Evolutionary conservation across 805 yeast genomes (phyloP).

Genomic region (Starmerella riodocensis): DNA sequence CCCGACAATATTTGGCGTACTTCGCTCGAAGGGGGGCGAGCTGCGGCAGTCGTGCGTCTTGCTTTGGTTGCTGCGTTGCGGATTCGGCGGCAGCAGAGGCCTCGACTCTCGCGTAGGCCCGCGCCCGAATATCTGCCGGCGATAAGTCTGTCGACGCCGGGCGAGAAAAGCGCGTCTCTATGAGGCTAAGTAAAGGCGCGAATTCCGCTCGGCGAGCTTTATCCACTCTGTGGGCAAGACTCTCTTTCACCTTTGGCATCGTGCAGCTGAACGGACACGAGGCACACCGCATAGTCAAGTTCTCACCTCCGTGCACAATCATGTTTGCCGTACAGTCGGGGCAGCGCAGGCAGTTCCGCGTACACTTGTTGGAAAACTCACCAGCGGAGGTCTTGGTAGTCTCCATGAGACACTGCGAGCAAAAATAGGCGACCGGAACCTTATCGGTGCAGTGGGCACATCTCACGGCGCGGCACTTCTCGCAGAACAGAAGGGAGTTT

Average conservation of each 20-base stretch:
- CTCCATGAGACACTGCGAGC: constrained; percentile 29
- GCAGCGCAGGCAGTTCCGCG: constrained; percentile 28
- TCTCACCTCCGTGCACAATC: constrained; percentile 12
- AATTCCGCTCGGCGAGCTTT: too few relatives aligned
- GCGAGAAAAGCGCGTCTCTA: too few relatives aligned
- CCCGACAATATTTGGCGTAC: constrained; percentile 23
- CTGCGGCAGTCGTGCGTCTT: constrained; percentile 19
- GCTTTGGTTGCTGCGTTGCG: too few relatives aligned
- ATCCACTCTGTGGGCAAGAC: too few relatives aligned
- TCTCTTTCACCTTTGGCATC: neutral
- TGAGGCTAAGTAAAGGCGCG: too few relatives aligned
- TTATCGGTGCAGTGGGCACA: constrained; percentile 29
- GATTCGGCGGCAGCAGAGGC: too few relatives aligned
- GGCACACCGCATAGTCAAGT: constrained; percentile 3
- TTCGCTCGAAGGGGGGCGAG: constrained; percentile 23
- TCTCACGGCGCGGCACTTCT: constrained; percentile 26
- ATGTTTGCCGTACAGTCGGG: constrained; percentile 24
- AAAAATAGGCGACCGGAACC: constrained; percentile 27
- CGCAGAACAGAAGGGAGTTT: constrained; percentile 28
- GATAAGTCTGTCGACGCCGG: too few relatives aligned
- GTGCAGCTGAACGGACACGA: constrained; percentile 1
- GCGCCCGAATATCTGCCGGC: too few relatives aligned
- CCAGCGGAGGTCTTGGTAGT: constrained; percentile 23
- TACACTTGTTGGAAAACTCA: constrained; percentile 22
- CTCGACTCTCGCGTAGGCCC: too few relatives aligned